Conservation (phyloP, 2,329 filamentous ascomycete species). For the Penicillium sclerotiorum region DNA sequence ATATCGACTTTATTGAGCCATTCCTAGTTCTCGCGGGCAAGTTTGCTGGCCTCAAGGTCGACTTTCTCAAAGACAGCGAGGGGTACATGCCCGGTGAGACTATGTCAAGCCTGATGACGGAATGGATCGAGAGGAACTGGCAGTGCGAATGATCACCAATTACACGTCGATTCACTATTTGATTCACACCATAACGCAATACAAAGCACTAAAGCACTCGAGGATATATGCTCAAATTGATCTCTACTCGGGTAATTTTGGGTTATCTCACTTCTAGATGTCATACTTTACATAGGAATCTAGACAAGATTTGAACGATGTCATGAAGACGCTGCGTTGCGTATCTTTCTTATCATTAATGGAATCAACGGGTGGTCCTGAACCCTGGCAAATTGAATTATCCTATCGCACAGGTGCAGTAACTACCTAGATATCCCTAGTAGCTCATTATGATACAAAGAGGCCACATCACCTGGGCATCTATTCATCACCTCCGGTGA, state of each 20-base stretch:
- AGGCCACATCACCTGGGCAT: conserved; percentile 17
- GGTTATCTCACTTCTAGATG: no score
- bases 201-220: no score
- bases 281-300: no score
- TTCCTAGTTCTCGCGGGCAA: conserved; percentile 77
- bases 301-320: no score
- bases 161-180: no score
- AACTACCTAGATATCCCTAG: neutral
- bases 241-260: no score
- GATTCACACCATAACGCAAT: neutral
- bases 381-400: no score
- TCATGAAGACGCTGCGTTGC: no score
- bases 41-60: conserved; percentile 56
- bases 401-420: no score
- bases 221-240: no score
- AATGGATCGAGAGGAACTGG: conserved; percentile 64
- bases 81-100: conserved; percentile 57
- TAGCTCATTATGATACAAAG: neutral
- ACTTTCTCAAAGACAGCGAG: conserved; percentile 52
- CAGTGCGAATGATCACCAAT: conserved; percentile 28
- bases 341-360: no score
- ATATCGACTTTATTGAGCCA: conserved; percentile 85
- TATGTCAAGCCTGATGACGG: conserved; percentile 60
- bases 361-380: no score
- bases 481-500: conserved; percentile 53